These are phyloP conservation scores for Dactylellina parvicollis DNA, from an alignment of 2,329 filamentous ascomycete species.

Conservation along the genomic window DNA sequence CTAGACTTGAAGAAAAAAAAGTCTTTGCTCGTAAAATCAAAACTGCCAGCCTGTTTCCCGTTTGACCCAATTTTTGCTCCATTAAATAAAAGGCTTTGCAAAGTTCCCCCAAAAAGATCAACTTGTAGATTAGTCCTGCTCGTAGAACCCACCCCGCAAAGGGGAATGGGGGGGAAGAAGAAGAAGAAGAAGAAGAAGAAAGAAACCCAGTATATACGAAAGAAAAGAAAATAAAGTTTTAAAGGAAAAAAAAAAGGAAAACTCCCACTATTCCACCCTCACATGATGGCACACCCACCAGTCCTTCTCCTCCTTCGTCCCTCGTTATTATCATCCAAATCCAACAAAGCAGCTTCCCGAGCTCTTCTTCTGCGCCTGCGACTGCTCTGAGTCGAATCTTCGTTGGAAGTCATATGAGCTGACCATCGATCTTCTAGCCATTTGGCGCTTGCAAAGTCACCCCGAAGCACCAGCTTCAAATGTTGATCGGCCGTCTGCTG, in stretches of 20 bases:
- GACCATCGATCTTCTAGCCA: conserved; percentile 91
- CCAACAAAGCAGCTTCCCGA: conserved; percentile 80
- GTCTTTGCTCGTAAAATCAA: conserved; percentile 19
- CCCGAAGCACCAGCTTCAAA: conserved; percentile 81
- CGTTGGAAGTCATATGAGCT: conserved; percentile 89
- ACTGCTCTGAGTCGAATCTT: conserved; percentile 77
- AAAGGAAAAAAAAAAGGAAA: neutral
- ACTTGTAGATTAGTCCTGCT: conserved; percentile 27
- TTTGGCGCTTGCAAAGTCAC: conserved; percentile 71
- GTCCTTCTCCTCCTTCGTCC: conserved; percentile 32
- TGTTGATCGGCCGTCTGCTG: conserved; percentile 96
- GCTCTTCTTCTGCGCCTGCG: conserved; percentile 76
- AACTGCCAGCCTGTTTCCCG: neutral
- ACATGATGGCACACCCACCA: conserved; percentile 50
- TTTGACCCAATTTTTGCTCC: conserved; percentile 20
- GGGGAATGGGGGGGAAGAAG: neutral
- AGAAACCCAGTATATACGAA: conserved; percentile 7
- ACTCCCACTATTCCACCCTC: neutral
- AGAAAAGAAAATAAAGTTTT: neutral
- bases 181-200: neutral
- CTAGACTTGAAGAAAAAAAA: conserved; percentile 5
- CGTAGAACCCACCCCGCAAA: neutral
- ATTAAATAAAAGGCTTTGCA: neutral
- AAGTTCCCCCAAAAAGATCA: conserved; percentile 5
- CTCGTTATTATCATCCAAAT: conserved; percentile 72